phyloP scores from a whole-genome alignment of 23 red algal species.

The Gracilariopsis chorda region DNA sequence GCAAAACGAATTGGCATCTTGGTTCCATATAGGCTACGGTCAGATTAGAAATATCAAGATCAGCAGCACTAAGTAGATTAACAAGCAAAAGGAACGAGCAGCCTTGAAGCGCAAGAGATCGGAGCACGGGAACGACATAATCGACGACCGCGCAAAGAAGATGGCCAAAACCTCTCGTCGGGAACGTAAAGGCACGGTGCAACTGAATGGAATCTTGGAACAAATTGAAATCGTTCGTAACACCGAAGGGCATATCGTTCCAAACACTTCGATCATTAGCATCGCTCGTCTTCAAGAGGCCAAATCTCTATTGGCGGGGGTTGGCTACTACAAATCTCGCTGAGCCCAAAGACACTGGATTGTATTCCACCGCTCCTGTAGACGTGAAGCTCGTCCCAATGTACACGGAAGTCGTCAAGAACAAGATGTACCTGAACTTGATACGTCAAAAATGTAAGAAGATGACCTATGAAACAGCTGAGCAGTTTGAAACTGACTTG shows the following conservation, averaged over 20 bases:
- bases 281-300: constrained; percentile 30
- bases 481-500: constrained; percentile 72
- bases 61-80: constrained; percentile 39
- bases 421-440: constrained; percentile 69
- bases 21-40: too few species aligned
- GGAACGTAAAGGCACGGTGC: constrained; percentile 35
- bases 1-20: too few species aligned
- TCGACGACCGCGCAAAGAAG: constrained; percentile 22
- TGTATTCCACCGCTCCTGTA: constrained; percentile 62
- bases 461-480: constrained; percentile 27
- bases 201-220: constrained; percentile 55
- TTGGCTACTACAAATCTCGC: constrained; percentile 30
- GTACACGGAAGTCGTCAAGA: constrained; percentile 53
- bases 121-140: constrained; percentile 59
- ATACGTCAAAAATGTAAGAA: constrained; percentile 41
- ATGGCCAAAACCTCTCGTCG: constrained; percentile 30
- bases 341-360: constrained; percentile 27
- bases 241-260: constrained; percentile 58
- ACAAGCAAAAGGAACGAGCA: constrained; percentile 6
- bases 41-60: constrained; percentile 64
- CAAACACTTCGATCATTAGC: background rate
- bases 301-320: constrained; percentile 15
- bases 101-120: constrained; percentile 32
- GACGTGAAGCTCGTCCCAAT: constrained; percentile 57
- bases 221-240: constrained; percentile 40